Evolutionary conservation across 192 early-diverging fungal species (phyloP).

Genomic region (Backusella psychrophila): DNA sequence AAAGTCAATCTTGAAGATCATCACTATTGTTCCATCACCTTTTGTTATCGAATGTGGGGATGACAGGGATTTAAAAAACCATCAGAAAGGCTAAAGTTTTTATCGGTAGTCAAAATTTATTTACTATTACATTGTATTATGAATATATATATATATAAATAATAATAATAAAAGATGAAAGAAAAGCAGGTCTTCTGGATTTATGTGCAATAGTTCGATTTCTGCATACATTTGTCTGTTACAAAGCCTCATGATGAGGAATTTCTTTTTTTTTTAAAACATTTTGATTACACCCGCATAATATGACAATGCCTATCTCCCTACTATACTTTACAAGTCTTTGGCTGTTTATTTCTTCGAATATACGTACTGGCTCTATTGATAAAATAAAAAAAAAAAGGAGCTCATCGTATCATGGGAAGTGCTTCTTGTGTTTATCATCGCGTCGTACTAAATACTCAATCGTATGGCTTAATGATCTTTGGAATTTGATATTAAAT

Average conservation of each 20-base stretch:
- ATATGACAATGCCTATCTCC: not conserved
- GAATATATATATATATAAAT: not conserved
- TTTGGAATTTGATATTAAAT: slow-evolving; percentile 90
- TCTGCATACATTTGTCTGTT: not conserved
- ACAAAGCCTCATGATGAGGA: not conserved
- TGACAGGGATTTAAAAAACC: not conserved
- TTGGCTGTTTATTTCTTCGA: too few relatives aligned
- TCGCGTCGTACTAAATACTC: slow-evolving; percentile 16
- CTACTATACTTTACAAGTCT: too few relatives aligned
- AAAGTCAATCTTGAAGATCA: not conserved
- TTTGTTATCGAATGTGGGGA: not conserved
- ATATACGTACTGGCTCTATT: too few relatives aligned
- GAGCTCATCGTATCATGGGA: not conserved
- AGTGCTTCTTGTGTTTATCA: not conserved
- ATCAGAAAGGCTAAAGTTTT: not conserved
- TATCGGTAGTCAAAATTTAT: not conserved
- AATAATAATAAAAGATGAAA: too few relatives aligned
- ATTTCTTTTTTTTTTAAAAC: not conserved
- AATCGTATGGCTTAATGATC: slow-evolving; percentile 81
- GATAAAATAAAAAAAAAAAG: not conserved
- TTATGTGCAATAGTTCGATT: too few relatives aligned
- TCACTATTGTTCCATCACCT: not conserved
- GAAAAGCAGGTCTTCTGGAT: too few relatives aligned
- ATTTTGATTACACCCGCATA: not conserved
- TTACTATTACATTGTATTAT: not conserved